Percentiles rank a stretch among this genome's conserved stretches.
These are phyloP conservation scores for Chrysoporthe puriensis DNA, from an alignment of 2,329 filamentous ascomycete species.

Conservation along the genomic window DNA sequence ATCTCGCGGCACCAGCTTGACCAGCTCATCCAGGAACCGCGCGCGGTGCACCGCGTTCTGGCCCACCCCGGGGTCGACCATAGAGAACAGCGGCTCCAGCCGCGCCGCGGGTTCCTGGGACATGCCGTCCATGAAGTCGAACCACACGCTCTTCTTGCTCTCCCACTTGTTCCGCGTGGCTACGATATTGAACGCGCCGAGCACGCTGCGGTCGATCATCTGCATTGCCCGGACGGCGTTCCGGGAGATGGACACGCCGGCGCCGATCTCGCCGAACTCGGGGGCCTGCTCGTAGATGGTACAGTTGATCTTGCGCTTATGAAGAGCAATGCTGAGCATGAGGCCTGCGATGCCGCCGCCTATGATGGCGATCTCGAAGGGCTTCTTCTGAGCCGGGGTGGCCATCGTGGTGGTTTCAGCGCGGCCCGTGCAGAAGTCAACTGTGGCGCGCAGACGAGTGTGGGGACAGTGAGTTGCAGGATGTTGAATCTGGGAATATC, in stretches of 20 bases:
- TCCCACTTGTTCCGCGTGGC: constrained; percentile 34
- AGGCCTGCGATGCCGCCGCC: constrained; percentile 47
- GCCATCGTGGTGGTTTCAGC: neutral
- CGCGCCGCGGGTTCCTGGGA: constrained; percentile 19
- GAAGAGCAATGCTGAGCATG: constrained; percentile 40
- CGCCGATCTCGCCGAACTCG: constrained; percentile 42
- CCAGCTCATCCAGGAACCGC: constrained; percentile 35
- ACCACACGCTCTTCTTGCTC: constrained; percentile 33
- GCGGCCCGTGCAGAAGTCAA: neutral
- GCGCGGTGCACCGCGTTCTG: constrained; percentile 34
- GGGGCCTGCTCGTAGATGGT: constrained; percentile 43
- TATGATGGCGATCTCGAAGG: constrained; percentile 42
- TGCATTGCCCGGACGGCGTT: constrained; percentile 41
- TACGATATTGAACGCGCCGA: constrained; percentile 36
- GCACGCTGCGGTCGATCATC: constrained; percentile 35
- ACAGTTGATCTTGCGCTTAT: constrained; percentile 36
- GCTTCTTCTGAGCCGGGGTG: constrained; percentile 24
- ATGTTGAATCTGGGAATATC: neutral
- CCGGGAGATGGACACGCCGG: constrained; percentile 42
- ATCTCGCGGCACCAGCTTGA: constrained; percentile 32
- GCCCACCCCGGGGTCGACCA: constrained; percentile 28
- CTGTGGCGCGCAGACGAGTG: neutral
- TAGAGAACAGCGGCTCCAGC: constrained; percentile 31
- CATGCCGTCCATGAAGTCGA: constrained; percentile 35
- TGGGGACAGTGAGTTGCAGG: neutral